Base-by-base conservation (phyloP, 345 rosid genomes). In the Kandelia obovata region DNA sequence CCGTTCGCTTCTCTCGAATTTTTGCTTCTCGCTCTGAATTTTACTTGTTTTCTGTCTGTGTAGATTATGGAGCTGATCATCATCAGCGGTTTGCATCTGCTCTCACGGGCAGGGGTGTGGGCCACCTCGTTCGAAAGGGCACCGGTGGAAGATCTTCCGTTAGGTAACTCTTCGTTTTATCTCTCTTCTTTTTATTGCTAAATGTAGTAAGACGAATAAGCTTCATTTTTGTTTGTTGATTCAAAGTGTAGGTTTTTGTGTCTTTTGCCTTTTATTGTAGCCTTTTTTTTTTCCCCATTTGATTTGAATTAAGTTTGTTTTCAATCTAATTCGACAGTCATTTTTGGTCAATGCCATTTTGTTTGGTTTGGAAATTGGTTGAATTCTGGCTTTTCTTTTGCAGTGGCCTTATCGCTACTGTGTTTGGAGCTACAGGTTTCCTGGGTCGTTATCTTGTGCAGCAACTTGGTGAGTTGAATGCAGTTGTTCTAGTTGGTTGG, bases 81-180 rank as follows among this genome's bases (percentile, higher is more conserved):
- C 80, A 77, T 80, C 78, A 73, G 30, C 86, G 99, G 6, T 81
- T 78, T 66, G 85, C 77, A 70, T 89, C 98, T 62, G 85, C 94
- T 39, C 81, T 90, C 52, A 78, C 83, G 53, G 59, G 85, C 53
- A 87, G 80, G 78, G 96, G 96, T 65, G 77, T 77, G 26, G 97
- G 92, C 63, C 91, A 87, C 68, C 87, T 95, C 47, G 88, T 94
- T 69, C 98, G 97, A 66, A 95, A 92, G 87, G 99, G 99, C 34
- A 95, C 99, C 63, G 99, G 98, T 66, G 99, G 99, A 32, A 83
- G 99, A 85, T 95, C 98, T 71, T 95, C 99, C 52, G 97, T 95
- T 52, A 95, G 99, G 98, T 94, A 59, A 69, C 39, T 49, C 32
- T 13, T 25, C 59, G 53, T 67, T 10, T 37, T 39, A 60, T 46